These are phyloP conservation scores for Cetraspora pellucida DNA, from an alignment of 192 early-diverging fungal genomes.

Conservation along the genomic window DNA sequence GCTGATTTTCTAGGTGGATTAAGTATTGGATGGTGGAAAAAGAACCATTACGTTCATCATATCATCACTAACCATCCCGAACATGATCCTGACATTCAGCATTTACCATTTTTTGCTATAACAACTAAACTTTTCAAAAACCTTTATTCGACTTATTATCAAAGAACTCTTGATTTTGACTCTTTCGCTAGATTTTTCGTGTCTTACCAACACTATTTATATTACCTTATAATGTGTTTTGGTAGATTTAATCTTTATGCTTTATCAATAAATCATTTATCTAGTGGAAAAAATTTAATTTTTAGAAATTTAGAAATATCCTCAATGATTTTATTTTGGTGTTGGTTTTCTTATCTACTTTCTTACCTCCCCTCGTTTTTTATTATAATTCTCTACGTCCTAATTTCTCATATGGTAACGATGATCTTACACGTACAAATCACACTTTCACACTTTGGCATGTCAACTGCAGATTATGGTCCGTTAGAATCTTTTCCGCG, in stretches of 20 bases:
- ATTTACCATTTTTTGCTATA: constrained; percentile 93
- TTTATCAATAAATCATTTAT: constrained; percentile 70
- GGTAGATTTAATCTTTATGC: constrained; percentile 93
- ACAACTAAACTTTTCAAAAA: constrained; percentile 76
- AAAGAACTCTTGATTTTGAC: constrained; percentile 82
- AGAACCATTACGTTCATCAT: constrained; percentile 96
- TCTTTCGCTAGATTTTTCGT: constrained; percentile 73
- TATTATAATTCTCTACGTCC: constrained; percentile 63
- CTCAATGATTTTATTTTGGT: constrained; percentile 74
- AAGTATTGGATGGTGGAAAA: constrained; percentile 96
- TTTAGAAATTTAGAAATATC: constrained; percentile 75
- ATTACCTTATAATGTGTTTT: constrained; percentile 84
- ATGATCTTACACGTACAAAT: constrained; percentile 93
- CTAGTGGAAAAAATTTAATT: constrained; percentile 65
- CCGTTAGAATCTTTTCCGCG: constrained; percentile 80
- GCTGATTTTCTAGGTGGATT: constrained; percentile 86
- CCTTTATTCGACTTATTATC: constrained; percentile 89
- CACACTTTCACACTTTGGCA: constrained; percentile 94
- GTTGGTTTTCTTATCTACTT: constrained; percentile 77
- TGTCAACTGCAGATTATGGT: constrained; percentile 78
- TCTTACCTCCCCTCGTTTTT: constrained; percentile 70
- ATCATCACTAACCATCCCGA: constrained; percentile 92
- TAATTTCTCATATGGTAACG: constrained; percentile 81
- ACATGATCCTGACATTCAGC: constrained; percentile 98
- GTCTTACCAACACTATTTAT: constrained; percentile 80